Base-by-base conservation (phyloP, 2,329 filamentous ascomycete genomes). In the Hansfordia pulvinata region DNA sequence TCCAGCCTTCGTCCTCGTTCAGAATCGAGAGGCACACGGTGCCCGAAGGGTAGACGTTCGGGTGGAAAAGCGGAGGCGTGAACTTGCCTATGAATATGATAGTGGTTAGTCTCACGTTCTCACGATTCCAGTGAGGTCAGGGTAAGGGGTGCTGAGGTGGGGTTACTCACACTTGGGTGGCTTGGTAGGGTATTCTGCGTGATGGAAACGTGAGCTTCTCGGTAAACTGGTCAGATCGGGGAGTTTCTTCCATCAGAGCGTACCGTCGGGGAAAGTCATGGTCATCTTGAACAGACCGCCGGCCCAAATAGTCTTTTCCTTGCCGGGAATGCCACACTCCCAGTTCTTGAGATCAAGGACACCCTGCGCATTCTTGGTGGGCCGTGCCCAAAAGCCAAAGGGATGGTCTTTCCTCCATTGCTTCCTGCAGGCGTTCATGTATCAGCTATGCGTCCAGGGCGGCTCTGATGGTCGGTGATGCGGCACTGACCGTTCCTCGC, bases 1-100 rank as follows among this genome's bases (percentile, higher is more conserved):
- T 92, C 90, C 92, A 98, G 6, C 82, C 86, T 52, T 98, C 90
- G 44, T 98, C 90, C 53, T 98, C 92, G 57, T 96, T 98, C 38
- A 98, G 60, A 39, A 98, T 98, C 16, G 84, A 93, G 13, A 98
- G 69, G 49, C 90, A 98, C 35, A 98, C 90, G 25, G 90, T 98
- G 39, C 90, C 92, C 1, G 88, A 96, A 0, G 90, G 90, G 51
- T 98, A 98, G 40, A 98, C 90, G 52, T 98, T 98, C 1, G 90
- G 90, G 48, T 98, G 90, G 61, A 98, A 98, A 20, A 98, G 73
- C 13, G 90, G 88, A 9, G 90, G 90, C 0, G 78, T 72, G 48
- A 98, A 98, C 69, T 93, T 94, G 75, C 86, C 86, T 93, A 40
- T 23, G 75, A 86, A 86, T 93, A 40, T 23, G 33, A 35, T 13